Percentiles rank a stretch among this genome's conserved stretches.
phyloP scores from a whole-genome alignment of 2,329 filamentous ascomycete genomes.

The Graphilbum sp. region DNA sequence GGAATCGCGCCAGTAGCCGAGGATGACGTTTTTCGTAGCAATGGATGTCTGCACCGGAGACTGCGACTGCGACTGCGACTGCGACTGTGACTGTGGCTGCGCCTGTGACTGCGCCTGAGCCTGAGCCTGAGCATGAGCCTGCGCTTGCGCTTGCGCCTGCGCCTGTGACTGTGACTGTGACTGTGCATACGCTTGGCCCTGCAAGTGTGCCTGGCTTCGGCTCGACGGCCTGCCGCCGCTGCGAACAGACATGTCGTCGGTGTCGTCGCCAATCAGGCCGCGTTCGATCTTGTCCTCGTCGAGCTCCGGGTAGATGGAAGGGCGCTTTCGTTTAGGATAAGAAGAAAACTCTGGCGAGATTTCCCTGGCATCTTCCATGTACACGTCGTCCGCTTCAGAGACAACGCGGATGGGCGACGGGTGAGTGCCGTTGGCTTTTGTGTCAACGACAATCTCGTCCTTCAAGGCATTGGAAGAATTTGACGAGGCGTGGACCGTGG shows the following conservation, averaged over 20 bases:
- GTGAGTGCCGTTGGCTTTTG: conserved; percentile 23
- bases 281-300: conserved; percentile 30
- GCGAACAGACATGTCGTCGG: conserved; percentile 9
- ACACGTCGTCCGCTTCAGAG: conserved; percentile 25
- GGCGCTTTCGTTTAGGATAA: conserved; percentile 40
- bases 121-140: background rate
- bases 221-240: background rate
- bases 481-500: background rate
- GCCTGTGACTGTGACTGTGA: background rate
- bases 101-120: background rate
- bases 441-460: conserved; percentile 37
- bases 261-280: conserved; percentile 16
- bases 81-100: background rate
- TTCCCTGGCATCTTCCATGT: conserved; percentile 25
- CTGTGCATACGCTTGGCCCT: background rate
- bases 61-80: background rate
- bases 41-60: background rate
- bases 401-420: conserved; percentile 16
- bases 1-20: conserved; percentile 47
- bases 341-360: conserved; percentile 18
- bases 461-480: conserved; percentile 22
- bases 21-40: conserved; percentile 29
- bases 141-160: background rate
- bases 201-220: background rate
- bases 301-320: conserved; percentile 30